Base-by-base conservation (phyloP, 306 rosid species). In the Dicorynia guianensis region DNA sequence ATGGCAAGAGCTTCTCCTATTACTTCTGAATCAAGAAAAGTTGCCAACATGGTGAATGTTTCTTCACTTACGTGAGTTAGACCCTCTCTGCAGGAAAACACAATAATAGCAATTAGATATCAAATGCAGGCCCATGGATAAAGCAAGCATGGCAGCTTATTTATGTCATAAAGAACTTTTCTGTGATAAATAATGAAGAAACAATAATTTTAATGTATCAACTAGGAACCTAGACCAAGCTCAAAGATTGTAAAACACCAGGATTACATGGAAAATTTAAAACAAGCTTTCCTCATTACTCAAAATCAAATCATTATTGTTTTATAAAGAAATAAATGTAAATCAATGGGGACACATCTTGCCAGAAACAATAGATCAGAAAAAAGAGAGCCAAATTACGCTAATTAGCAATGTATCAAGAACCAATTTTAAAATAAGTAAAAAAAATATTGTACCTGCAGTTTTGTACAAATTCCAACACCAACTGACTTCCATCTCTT, bases 1-100 rank as follows among this genome's bases (percentile, higher is more conserved):
- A 89, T 75, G 14, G 86, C 72, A 80, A 94, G 93, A 84, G 78
- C 96, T 84, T 90, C 97, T 74, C 68, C 85, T 11, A 53, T 66
- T 56, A 84, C 87, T 76, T 80, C 83, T n/a, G 96, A 81, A 65
- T 83, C 78, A 7, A 94, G 87, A 59, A 90, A 86, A 68, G 81
- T 76, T 50, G 86, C 87, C 76, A 88, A 75, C 64, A 86, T 38
- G 67, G 56, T 77, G 63, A 80, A 86, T 53, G 84, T 76, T 25
- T 90, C 92, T 77, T 94, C 90, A 25, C 62, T 67, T 57, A 90
- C 80, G 80, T 17, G 61, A 9, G 77, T 66, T 63, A 73, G 50
- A 62, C 75, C 81, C 39, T 78, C 71, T 74, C 98, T 94, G 87
- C 81, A 87, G 47, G 52, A 65, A 74, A 67, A 74, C 44, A 77